Evolutionary conservation across 1,284 basidiomycete species (phyloP), one percentile per base, ranked within the genome.

Genomic region (Somion occarium): DNA sequence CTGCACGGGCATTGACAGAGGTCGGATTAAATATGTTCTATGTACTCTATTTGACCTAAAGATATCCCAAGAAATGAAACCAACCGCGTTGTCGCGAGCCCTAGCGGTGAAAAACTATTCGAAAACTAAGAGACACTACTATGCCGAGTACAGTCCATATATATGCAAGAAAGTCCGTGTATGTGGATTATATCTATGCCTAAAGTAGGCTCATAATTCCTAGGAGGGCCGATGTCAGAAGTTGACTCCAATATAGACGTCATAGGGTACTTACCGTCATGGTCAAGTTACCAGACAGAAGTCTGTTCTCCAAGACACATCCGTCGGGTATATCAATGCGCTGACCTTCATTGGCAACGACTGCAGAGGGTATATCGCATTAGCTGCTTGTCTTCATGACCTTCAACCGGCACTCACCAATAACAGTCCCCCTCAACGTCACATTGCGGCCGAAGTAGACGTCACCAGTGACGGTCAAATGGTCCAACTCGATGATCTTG

Each of bases 291-390:
- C 77, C 78, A 43, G 76, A 77, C 57, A 80, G 71, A 57, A 79
- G 65, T 62, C 75, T 89, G 78, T 97, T 97, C 74, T 98, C 96
- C 55, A 98, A 77, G 61, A 94, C 83, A 61, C 92, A 92, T 3
- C 94, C 94, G 67, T 98, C 96, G 39, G 96, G 95, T 56, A 98
- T 92, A 69, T 94, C 88, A 60, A 99, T 98, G 63, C 89, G 83
- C 72, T 93, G 90, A 42, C 95, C 95, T 70, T 98, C 93, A 30
- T 49, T 49, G 4, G 48, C 48, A 15, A 49, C 48, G 30, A 49
- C 48, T 49, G 27, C 50, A 34, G 7, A 7, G 15, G 7, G 30
- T 7, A 34, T 34, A 34, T n/a, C n/a, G n/a, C n/a, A n/a, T n/a
- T n/a, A n/a, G n/a, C n/a, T n/a, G n/a, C n/a, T n/a, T n/a, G n/a